Conservation (phyloP, 768 basidiomycete species). For the Lyophyllum atratum region DNA sequence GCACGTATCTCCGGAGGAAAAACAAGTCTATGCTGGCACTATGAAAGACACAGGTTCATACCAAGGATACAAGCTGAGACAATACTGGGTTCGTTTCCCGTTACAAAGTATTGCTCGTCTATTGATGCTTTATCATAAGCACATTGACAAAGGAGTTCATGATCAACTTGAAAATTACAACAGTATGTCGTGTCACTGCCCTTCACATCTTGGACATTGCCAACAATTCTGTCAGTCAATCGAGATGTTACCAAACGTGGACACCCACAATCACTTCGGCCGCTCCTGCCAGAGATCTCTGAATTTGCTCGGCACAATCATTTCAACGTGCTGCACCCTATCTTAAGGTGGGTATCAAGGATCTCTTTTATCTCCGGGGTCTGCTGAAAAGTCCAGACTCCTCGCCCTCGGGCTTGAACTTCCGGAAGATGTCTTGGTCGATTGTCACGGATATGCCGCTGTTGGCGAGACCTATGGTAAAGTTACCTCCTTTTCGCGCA, state of each 20-base stretch:
- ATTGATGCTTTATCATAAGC: constrained; percentile 40
- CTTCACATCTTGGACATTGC: not conserved
- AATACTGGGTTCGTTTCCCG: constrained; percentile 46
- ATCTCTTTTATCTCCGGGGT: not conserved
- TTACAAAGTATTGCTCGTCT: no score
- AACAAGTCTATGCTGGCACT: constrained; percentile 35
- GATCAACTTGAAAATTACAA: constrained; percentile 69
- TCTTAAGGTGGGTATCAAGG: constrained; percentile 30
- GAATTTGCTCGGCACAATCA: constrained; percentile 38
- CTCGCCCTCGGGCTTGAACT: constrained; percentile 47
- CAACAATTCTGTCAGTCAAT: constrained; percentile 26
- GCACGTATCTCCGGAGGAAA: constrained; percentile 42
- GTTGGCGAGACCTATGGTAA: constrained; percentile 38
- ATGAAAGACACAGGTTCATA: constrained; percentile 48
- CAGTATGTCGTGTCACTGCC: constrained; percentile 38
- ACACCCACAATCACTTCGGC: constrained; percentile 37
- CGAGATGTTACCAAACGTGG: constrained; percentile 29
- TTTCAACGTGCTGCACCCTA: constrained; percentile 34
- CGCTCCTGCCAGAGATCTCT: constrained; percentile 37
- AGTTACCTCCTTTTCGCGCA: not conserved
- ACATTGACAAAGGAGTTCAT: constrained; percentile 59
- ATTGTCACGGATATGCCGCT: constrained; percentile 37
- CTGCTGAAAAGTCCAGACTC: constrained; percentile 16
- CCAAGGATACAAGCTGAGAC: constrained; percentile 54
- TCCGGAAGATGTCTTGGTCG: constrained; percentile 45